Conservation (phyloP, 768 basidiomycete species). For the Mycena kentingensis region DNA sequence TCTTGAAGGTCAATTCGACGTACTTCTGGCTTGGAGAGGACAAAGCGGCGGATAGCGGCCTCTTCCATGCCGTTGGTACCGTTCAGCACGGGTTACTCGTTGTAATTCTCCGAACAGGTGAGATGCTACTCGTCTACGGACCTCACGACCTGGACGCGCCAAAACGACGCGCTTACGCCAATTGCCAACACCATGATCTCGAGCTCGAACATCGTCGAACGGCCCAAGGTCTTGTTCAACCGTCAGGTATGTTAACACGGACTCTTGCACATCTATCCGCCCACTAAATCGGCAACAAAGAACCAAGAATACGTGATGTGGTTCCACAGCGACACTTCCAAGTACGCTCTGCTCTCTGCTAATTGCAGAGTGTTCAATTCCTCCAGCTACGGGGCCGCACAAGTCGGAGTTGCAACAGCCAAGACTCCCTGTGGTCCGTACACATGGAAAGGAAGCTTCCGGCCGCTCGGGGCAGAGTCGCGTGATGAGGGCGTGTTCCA, state of each 20-base stretch:
- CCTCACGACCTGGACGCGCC: constrained; percentile 55
- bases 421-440: constrained; percentile 63
- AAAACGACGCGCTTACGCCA: constrained; percentile 59
- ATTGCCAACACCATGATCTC: constrained; percentile 58
- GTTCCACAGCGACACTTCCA: constrained; percentile 67
- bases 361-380: background rate
- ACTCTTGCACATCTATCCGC: background rate
- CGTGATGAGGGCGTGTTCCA: constrained; percentile 61
- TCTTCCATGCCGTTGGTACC: constrained; percentile 56
- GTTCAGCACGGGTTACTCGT: constrained; percentile 55
- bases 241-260: constrained; percentile 42
- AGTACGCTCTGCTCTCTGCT: constrained; percentile 37
- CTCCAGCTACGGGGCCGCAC: constrained; percentile 60
- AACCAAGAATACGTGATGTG: constrained; percentile 69
- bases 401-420: constrained; percentile 63
- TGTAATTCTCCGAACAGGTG: background rate
- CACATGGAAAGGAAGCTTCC: constrained; percentile 55
- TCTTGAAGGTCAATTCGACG: constrained; percentile 46
- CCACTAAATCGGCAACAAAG: constrained; percentile 30
- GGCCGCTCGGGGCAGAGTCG: constrained; percentile 60
- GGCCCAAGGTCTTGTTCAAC: constrained; percentile 65
- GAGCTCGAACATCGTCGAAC: constrained; percentile 58
- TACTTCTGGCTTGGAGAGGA: constrained; percentile 47
- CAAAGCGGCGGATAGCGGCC: constrained; percentile 55
- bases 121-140: constrained; percentile 43